phyloP scores from a whole-genome alignment of 345 rosid genomes.

The Odontarrhena argentea region DNA sequence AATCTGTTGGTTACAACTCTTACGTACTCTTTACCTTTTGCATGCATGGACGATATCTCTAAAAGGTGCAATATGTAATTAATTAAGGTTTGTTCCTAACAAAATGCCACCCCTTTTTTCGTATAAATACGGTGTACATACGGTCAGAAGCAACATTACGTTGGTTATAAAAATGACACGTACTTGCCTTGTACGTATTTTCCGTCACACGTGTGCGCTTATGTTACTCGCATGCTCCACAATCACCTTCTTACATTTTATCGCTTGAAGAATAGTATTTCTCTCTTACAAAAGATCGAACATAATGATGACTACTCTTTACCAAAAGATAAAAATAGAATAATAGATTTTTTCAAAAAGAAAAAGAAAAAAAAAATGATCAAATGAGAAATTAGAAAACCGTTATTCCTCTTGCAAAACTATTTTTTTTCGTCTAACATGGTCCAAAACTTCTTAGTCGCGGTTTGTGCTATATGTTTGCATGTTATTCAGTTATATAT shows the following conservation, averaged over 20 bases:
- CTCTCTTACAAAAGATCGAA: background rate
- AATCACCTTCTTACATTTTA: constrained; percentile 6
- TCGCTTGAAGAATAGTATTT: constrained; percentile 14
- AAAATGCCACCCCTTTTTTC: constrained; percentile 6
- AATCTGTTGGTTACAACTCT: constrained; percentile 33
- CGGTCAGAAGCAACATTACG: constrained; percentile 27
- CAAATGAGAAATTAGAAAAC: too few relatives aligned
- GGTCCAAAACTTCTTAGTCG: too few relatives aligned
- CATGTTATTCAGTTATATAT: too few relatives aligned
- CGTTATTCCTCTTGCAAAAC: too few relatives aligned
- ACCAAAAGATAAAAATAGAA: too few relatives aligned
- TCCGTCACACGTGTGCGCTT: constrained; percentile 34
- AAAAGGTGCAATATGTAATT: constrained; percentile 20
- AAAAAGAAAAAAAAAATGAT: too few relatives aligned
- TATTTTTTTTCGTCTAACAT: too few relatives aligned
- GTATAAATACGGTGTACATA: constrained; percentile 31
- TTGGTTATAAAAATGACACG: constrained; percentile 31
- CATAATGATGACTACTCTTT: too few relatives aligned
- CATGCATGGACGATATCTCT: constrained; percentile 38
- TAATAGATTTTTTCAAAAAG: too few relatives aligned
- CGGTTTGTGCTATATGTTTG: too few relatives aligned
- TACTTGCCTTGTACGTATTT: constrained; percentile 30
- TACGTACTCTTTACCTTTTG: constrained; percentile 36
- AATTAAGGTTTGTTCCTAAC: constrained; percentile 32
- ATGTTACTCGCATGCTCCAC: constrained; percentile 25